Evolutionary conservation across 495 filamentous ascomycete species (phyloP).

Genomic region (Friedmanniomyces simplex): DNA sequence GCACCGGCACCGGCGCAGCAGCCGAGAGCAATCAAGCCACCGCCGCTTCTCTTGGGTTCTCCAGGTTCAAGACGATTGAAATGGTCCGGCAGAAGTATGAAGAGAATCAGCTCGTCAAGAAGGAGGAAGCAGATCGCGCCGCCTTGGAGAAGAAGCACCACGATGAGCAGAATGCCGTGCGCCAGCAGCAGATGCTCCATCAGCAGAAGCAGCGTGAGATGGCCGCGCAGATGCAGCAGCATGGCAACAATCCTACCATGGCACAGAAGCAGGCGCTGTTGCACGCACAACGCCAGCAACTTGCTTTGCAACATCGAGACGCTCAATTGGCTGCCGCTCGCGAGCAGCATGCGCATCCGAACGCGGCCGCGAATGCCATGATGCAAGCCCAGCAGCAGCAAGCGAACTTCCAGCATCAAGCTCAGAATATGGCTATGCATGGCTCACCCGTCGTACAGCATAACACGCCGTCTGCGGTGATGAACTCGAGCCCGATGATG

Average conservation of each 20-base stretch:
- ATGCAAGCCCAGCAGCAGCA: slow-evolving; percentile 45
- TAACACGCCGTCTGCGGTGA: slow-evolving; percentile 57
- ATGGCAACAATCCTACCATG: neutral
- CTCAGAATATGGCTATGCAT: slow-evolving; percentile 37
- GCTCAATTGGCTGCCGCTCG: slow-evolving; percentile 19
- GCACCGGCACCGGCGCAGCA: slow-evolving; percentile 51
- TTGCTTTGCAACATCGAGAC: slow-evolving; percentile 28
- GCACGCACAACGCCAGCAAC: slow-evolving; percentile 20
- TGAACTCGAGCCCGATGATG: slow-evolving; percentile 65
- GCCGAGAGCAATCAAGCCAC: slow-evolving; percentile 64
- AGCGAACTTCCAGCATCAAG: slow-evolving; percentile 18
- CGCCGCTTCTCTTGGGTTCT: slow-evolving; percentile 76
- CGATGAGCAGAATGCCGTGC: slow-evolving; percentile 12
- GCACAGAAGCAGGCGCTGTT: neutral
- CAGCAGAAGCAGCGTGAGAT: slow-evolving; percentile 8
- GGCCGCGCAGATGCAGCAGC: slow-evolving; percentile 17
- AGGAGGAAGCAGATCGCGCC: slow-evolving; percentile 48
- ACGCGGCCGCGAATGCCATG: slow-evolving; percentile 25
- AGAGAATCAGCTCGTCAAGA: slow-evolving; percentile 54
- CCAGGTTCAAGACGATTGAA: slow-evolving; percentile 79
- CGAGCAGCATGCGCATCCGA: slow-evolving; percentile 25
- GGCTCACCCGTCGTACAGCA: slow-evolving; percentile 74
- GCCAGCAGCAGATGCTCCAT: slow-evolving; percentile 2
- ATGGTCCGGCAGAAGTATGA: slow-evolving; percentile 69
- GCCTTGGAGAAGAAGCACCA: slow-evolving; percentile 42